Evolutionary conservation across 352 stramenopile species (phyloP), one percentile per base, ranked within the genome.

Genomic region (Peronospora belbahrii): DNA sequence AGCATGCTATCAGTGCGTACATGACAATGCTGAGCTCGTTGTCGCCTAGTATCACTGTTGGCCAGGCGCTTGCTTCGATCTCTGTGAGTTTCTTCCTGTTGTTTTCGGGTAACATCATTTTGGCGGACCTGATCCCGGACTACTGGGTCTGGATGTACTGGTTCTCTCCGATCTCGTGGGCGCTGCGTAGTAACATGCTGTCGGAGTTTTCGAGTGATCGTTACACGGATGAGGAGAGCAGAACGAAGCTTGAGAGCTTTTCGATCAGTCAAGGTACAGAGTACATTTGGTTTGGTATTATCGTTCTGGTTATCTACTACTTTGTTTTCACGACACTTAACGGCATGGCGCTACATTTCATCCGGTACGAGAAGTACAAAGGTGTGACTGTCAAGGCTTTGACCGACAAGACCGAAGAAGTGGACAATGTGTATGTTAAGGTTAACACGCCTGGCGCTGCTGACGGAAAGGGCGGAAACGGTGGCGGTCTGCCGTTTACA

Each of bases 61-160:
- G 65, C 7, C 70, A 83, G 37, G 65, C 74, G 1, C 28, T 73
- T 1, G 74, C 74, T 6, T 60, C 48, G 27, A 58, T 80, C 30
- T 83, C 74, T 0, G 67, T 83, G 10, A 70, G 64, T 42, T 83
- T 85, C 50, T 85, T 82, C 51, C 13, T 87, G 28, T 28, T 87
- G 33, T 87, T 87, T 55, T 87, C 75, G n/a, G 75, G 75, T 4
- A 87, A 87, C 60, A 87, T 87, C 28, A 87, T 87, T 46, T 44
- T 84, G 24, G 61, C 72, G 0, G 57, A 85, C 30, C 38, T 87
- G 19, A 85, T 87, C 32, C 75, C 72, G 37, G 43, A 74, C 14
- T 87, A 85, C 43, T 87, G 75, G 75, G 78, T 79, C 27, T 87
- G 75, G 75, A 79, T 87, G 70, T 83, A 85, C 57, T 87, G 70